Evolutionary conservation across 257 asterid genomes (phyloP), one percentile per base, ranked within the genome.

Genomic region (Lycium ferocissimum): DNA sequence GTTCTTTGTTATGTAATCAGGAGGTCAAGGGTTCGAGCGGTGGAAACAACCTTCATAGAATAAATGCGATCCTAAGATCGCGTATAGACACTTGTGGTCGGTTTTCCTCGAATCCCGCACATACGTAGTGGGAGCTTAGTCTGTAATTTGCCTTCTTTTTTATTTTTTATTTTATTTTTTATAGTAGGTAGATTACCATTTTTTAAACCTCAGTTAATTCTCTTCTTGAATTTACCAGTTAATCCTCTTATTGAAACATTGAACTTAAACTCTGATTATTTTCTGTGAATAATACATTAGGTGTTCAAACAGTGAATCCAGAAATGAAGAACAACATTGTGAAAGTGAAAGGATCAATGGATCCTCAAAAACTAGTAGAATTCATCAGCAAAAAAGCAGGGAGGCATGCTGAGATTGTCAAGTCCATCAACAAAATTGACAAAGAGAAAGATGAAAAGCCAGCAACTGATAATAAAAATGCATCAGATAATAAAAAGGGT

Each of bases 311-410:
- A 5, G 97, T 94, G 76, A 90, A 90, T 72, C 84, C 91, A 9
- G 91, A 93, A 2, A 79, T 89, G 91, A 89, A 79, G 87, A 94
- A 89, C 78, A 88, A 91, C 82, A 9, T 79, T 79, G 98, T 91
- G 87, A 88, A n/a, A 5, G 98, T 95, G 73, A 94, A 90, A 87
- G 98, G 98, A 35, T 89, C 53, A 6, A 92, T 95, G 86, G 93
- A 91, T 35, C 88, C 96, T 5, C 78, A 90, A 18, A 91, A 87
- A 61, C 89, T 95, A 0, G 91, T 91, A 53, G 93, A 92, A 47
- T 91, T 89, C 81, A 86, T 92, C 56, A 86, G 22, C 79, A 93
- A 89, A 79, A 90, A 87, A 87, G 80, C 91, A 3, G 93, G 96
- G 58, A 89, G 86, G 22, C 86, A 79, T 85, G 98, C 90, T 37